Evolutionary conservation across 176 grass and related monocot species (phyloP).

Genomic region (Stipa capillata): DNA sequence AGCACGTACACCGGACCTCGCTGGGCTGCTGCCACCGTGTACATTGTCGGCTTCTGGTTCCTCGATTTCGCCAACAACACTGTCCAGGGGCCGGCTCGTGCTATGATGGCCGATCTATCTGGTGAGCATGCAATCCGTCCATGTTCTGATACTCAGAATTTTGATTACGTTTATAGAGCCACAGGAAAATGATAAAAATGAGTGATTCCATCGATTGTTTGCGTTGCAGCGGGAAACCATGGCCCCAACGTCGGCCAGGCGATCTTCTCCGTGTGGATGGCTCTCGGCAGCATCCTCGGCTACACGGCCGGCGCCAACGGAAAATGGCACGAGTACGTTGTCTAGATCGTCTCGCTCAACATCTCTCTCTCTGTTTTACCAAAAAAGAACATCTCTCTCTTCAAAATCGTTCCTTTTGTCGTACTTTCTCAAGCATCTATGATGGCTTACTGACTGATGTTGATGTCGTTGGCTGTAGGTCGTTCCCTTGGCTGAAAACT

Average conservation of each 20-base stretch:
- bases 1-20: slow-evolving; percentile 56
- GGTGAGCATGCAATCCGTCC: not conserved
- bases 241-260: slow-evolving; percentile 46
- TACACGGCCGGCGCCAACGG: slow-evolving; percentile 59
- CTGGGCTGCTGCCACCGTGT: slow-evolving; percentile 49
- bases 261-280: slow-evolving; percentile 91
- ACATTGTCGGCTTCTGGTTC: slow-evolving; percentile 87
- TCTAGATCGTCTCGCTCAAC: not conserved
- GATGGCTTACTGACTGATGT: not conserved
- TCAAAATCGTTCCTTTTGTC: not conserved
- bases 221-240: slow-evolving; percentile 15
- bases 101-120: slow-evolving; percentile 44
- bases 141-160: not conserved
- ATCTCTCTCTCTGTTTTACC: too few relatives aligned
- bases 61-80: slow-evolving; percentile 90
- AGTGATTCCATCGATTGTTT: not conserved
- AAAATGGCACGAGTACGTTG: slow-evolving; percentile 35
- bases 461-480: not conserved
- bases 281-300: slow-evolving; percentile 70
- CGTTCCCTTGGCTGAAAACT: slow-evolving; percentile 40
- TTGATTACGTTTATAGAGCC: not conserved
- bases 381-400: too few relatives aligned
- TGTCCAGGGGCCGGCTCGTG: slow-evolving; percentile 54
- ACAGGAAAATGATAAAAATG: not conserved
- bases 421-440: not conserved